Percentiles rank a stretch among this genome's conserved stretches.
These are phyloP conservation scores for Aristolochia californica DNA, from an alignment of 164 flowering plant species.

Conservation along the genomic window DNA sequence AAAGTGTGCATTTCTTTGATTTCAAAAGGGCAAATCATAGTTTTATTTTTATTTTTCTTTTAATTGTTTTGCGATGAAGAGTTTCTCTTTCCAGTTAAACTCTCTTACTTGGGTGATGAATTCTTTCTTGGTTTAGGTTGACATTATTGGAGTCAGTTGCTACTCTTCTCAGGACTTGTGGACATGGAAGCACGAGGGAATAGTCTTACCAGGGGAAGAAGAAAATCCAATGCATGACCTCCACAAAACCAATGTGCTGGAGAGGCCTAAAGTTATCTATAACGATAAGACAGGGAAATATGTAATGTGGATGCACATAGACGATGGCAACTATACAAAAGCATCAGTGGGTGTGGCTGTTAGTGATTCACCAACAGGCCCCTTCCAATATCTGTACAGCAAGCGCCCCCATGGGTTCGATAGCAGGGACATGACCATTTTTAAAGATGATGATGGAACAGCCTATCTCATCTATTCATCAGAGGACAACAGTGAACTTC, in stretches of 20 bases:
- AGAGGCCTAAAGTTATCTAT: slow-evolving; percentile 93
- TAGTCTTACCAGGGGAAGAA: slow-evolving; percentile 79
- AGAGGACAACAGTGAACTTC: slow-evolving; percentile 87
- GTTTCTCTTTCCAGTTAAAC: neutral
- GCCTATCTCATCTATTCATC: slow-evolving; percentile 92
- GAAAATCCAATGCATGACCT: slow-evolving; percentile 72
- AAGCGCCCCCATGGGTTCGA: slow-evolving; percentile 81
- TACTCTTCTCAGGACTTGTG: slow-evolving; percentile 95
- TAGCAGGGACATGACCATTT: slow-evolving; percentile 92
- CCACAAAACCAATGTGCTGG: slow-evolving; percentile 74
- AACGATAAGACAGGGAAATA: slow-evolving; percentile 65
- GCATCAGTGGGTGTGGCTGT: slow-evolving; percentile 83
- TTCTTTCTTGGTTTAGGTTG: slow-evolving; percentile 49
- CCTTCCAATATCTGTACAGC: slow-evolving; percentile 74
- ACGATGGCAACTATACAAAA: slow-evolving; percentile 83
- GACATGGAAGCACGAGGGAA: slow-evolving; percentile 94
- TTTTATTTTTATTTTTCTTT: neutral
- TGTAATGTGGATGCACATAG: slow-evolving; percentile 99
- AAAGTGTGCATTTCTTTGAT: neutral
- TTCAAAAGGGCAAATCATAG: neutral
- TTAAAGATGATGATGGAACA: slow-evolving; percentile 79
- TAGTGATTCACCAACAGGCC: slow-evolving; percentile 81
- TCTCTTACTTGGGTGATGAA: neutral
- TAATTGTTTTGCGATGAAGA: neutral
- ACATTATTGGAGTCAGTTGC: slow-evolving; percentile 91